phyloP scores from a whole-genome alignment of 352 stramenopile genomes.

The Phytophthora sansomeana region DNA sequence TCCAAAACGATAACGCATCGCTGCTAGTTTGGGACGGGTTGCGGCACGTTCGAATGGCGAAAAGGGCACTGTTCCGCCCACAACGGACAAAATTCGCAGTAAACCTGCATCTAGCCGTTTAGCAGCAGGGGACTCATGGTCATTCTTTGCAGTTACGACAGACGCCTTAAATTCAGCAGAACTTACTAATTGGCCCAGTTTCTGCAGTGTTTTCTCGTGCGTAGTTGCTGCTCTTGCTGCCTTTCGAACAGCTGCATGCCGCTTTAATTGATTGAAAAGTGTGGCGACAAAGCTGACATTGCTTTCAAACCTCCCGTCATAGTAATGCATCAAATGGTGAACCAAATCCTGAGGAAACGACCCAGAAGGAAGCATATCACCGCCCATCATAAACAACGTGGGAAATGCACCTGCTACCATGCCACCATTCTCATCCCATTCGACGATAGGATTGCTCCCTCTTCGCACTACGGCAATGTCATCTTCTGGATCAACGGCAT shows the following conservation, averaged over 20 bases:
- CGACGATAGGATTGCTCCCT: neutral
- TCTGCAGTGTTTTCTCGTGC: neutral
- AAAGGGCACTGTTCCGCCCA: constrained; percentile 31
- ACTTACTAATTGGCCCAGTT: constrained; percentile 13
- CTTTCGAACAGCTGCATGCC: constrained; percentile 13
- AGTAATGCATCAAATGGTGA: constrained; percentile 22
- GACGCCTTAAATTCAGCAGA: neutral
- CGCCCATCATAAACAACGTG: constrained; percentile 14
- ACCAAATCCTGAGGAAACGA: neutral
- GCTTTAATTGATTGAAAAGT: constrained; percentile 29
- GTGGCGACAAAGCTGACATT: neutral
- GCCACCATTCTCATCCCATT: constrained; percentile 22
- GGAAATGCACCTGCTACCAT: constrained; percentile 22
- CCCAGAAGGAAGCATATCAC: neutral
- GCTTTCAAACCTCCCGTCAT: constrained; percentile 21
- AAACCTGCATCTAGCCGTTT: constrained; percentile 22
- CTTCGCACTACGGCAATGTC: neutral
- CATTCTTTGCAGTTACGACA: neutral
- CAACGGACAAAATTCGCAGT: constrained; percentile 25
- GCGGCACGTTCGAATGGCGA: constrained; percentile 34
- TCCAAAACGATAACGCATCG: constrained; percentile 30
- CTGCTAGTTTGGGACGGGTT: constrained; percentile 26
- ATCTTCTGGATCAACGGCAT: neutral
- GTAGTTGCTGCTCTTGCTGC: constrained; percentile 9
- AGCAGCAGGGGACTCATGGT: constrained; percentile 3